phyloP scores from a whole-genome alignment of 1,139 yeast genomes.

The Saccharomycopsis crataegensis region DNA sequence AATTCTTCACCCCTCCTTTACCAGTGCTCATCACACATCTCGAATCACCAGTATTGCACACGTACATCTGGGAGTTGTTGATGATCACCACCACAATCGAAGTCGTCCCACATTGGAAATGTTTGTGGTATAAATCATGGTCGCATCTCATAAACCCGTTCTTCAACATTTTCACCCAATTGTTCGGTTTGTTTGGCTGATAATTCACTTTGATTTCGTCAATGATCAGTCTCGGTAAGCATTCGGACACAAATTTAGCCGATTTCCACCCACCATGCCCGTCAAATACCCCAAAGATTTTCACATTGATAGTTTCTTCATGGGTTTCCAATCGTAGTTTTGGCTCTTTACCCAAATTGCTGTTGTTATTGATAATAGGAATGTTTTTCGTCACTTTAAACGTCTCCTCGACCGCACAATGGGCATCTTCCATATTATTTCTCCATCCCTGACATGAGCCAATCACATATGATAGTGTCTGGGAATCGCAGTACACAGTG shows the following conservation, averaged over 20 bases:
- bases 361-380: constrained; percentile 12
- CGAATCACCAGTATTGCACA: constrained; percentile 73
- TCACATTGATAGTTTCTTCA: constrained; percentile 31
- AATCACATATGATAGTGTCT: constrained; percentile 47
- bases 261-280: constrained; percentile 73
- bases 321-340: constrained; percentile 7
- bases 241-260: constrained; percentile 47
- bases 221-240: constrained; percentile 34
- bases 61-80: constrained; percentile 38
- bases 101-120: constrained; percentile 60
- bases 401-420: constrained; percentile 33
- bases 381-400: constrained; percentile 18
- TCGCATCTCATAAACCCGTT: constrained; percentile 55
- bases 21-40: constrained; percentile 51
- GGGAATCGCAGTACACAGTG: constrained; percentile 39
- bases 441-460: constrained; percentile 81
- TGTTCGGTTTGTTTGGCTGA: constrained; percentile 12
- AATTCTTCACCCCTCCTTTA: constrained; percentile 47
- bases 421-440: constrained; percentile 73
- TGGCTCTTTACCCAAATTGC: constrained; percentile 9
- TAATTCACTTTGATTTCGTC: constrained; percentile 25
- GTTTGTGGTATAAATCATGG: constrained; percentile 39
- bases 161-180: constrained; percentile 31
- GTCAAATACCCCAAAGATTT: constrained; percentile 68
- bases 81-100: constrained; percentile 52